Base-by-base conservation (phyloP, 2,329 filamentous ascomycete species). In the Cladorrhinum sp. region DNA sequence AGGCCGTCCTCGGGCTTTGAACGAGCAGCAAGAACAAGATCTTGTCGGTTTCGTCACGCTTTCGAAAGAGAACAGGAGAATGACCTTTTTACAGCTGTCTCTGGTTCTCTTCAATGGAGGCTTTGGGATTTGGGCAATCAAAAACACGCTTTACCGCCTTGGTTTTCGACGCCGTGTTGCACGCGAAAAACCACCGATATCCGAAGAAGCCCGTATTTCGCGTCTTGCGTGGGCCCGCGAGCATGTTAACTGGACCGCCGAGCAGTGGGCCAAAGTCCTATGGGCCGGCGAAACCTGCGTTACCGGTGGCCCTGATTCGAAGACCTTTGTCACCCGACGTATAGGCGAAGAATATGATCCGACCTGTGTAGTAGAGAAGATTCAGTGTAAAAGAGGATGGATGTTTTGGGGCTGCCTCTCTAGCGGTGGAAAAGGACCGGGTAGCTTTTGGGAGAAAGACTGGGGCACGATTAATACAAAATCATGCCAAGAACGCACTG, bases 381-480 rank as follows among this genome's bases (percentile, higher is more conserved):
- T 65, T 27, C 60, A 66, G 38, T 50, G 62, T n/a, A 67, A 67
- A 55, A 32, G 55, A 22, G 68, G 70, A 2, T 72, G 60, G 67
- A 72, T 72, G 64, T 72, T 73, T 56, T 73, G 61, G 65, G 70
- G 63, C 12, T 68, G 62, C 51, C 71, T 73, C 62, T 64, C 57
- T 54, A 65, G 70, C 23, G 36, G 18, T 32, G 49, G 41, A 7
- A 71, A 70, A 62, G 69, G 70, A 7, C 67, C 64, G 29, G 61
- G 60, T 18, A 52, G 72, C 20, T 71, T 73, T 59, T 73, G 62
- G 70, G 67, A 72, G 64, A 73, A 73, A 62, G 69, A 71, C 45
- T 73, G 62, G 69, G 66, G 66, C 23, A 61, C 41, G 29, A 72
- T 73, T 27, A 68, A 64, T n/a, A 54, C 50, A 9, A 56, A 69